Evolutionary conservation across 2,329 filamentous ascomycete species (phyloP).

Genomic region (Drechslera avenae): DNA sequence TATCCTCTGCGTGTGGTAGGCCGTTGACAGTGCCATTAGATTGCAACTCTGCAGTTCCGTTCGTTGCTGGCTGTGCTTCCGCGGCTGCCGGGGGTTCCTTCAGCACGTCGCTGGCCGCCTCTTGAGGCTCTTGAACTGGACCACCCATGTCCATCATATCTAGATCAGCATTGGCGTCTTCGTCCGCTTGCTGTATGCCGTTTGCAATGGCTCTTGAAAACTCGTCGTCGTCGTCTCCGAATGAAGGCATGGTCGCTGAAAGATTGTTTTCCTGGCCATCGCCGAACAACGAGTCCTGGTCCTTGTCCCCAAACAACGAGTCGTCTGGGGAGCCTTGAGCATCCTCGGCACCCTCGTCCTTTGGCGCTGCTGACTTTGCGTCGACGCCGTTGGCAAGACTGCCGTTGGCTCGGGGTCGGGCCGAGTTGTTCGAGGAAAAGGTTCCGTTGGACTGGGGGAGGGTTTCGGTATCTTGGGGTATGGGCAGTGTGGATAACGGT

Average conservation of each 20-base stretch:
- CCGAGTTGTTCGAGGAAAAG: slow-evolving; percentile 74
- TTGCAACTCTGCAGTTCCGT: slow-evolving; percentile 29
- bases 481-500: slow-evolving; percentile 73
- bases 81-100: slow-evolving; percentile 27
- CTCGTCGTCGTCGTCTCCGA: slow-evolving; percentile 82
- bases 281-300: slow-evolving; percentile 80
- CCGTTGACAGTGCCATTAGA: slow-evolving; percentile 49
- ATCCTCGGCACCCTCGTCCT: slow-evolving; percentile 58
- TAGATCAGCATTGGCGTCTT: slow-evolving; percentile 49
- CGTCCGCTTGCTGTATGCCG: slow-evolving; percentile 52
- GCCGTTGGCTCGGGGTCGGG: slow-evolving; percentile 63
- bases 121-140: slow-evolving; percentile 49
- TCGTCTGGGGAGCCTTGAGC: slow-evolving; percentile 70
- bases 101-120: slow-evolving; percentile 20
- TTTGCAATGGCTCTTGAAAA: slow-evolving; percentile 75
- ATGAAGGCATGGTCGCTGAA: slow-evolving; percentile 56
- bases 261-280: slow-evolving; percentile 60
- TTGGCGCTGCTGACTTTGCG: slow-evolving; percentile 26
- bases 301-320: slow-evolving; percentile 82
- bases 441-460: slow-evolving; percentile 63
- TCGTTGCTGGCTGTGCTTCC: slow-evolving; percentile 21
- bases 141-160: slow-evolving; percentile 55
- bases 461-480: slow-evolving; percentile 74
- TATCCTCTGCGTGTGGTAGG: slow-evolving; percentile 59
- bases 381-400: slow-evolving; percentile 51